Evolutionary conservation across 139 green algal species (phyloP).

Genomic region (Tetradesmus obliquus): DNA sequence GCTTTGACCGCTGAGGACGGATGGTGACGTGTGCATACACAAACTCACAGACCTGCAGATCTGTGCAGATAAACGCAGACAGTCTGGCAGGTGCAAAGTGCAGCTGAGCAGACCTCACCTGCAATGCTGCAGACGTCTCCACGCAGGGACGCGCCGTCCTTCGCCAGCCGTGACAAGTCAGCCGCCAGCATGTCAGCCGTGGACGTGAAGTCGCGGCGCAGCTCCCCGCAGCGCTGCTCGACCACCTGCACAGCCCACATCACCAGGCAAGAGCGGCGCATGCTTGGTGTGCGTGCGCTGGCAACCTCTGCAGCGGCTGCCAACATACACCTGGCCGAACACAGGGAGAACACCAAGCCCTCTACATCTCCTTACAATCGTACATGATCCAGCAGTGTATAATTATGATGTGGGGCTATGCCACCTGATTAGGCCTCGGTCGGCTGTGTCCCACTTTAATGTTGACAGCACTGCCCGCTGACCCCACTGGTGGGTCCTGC

Average conservation of each 20-base stretch:
- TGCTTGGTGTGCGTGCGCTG: background rate
- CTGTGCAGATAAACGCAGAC: background rate
- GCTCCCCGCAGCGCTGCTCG: slow-evolving; percentile 16
- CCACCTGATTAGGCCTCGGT: background rate
- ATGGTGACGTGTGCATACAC: no score
- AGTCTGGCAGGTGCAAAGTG: background rate
- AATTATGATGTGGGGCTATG: no score
- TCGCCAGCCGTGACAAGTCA: slow-evolving; percentile 12
- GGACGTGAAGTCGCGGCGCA: slow-evolving; percentile 13
- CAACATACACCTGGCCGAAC: background rate
- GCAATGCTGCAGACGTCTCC: slow-evolving; percentile 20
- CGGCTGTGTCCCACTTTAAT: background rate
- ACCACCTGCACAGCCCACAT: background rate
- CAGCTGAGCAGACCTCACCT: background rate
- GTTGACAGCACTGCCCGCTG: background rate
- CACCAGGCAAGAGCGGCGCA: background rate
- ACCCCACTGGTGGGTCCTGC: background rate
- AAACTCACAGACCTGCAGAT: no score
- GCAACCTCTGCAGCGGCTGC: background rate
- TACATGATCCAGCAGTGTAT: no score
- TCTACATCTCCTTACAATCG: background rate
- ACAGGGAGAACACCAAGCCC: no score
- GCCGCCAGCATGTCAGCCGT: slow-evolving; percentile 16
- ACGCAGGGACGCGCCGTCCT: slow-evolving; percentile 8
- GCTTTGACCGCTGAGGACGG: no score